Base-by-base conservation (phyloP, 352 stramenopile species). In the Pythium scleroteichum region DNA sequence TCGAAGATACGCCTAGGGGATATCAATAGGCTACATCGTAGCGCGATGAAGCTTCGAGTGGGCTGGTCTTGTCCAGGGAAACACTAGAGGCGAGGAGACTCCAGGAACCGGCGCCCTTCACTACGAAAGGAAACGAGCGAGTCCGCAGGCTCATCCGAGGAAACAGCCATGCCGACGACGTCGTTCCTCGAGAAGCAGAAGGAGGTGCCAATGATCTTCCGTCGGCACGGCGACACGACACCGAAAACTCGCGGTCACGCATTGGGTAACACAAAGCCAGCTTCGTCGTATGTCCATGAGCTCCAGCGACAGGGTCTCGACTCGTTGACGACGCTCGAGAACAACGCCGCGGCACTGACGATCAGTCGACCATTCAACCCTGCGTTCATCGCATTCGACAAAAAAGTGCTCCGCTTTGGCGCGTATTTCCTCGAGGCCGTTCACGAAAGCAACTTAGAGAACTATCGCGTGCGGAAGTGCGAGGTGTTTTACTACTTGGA, bases 341-440 rank as follows among this genome's bases (percentile, higher is more conserved):
- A 74, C 38, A 66, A 72, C 0, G 51, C 38, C 0, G 57, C 66
- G 0, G 69, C 73, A 19, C 54, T 84, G 19, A 69, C 56, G n/a
- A 68, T 75, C 22, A 68, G 64, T 10, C 69, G 68, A 9, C 79
- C 81, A 16, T 92, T 88, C 50, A 78, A 79, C 39, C 82, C 82
- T 0, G 73, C 66, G 20, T 91, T 91, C 46, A 90, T 91, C 58
- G 78, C 72, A 13, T 77, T 87, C 38, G 82, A 92, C 71, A 92
- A 92, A 57, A 89, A 90, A 59, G 84, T 95, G 45, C 66, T 95
- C 23, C 83, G 86, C 46, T 97, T 97, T 32, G 87, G 88, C 35
- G 80, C 77, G 10, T 96, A 92, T 63, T 97, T 97, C 59, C 66
- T 94, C 22, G 88, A 97, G 66, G 76, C 87, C 17, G 85, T 95